Base-by-base conservation (phyloP, 805 yeast genomes). In the Pichia californica region DNA sequence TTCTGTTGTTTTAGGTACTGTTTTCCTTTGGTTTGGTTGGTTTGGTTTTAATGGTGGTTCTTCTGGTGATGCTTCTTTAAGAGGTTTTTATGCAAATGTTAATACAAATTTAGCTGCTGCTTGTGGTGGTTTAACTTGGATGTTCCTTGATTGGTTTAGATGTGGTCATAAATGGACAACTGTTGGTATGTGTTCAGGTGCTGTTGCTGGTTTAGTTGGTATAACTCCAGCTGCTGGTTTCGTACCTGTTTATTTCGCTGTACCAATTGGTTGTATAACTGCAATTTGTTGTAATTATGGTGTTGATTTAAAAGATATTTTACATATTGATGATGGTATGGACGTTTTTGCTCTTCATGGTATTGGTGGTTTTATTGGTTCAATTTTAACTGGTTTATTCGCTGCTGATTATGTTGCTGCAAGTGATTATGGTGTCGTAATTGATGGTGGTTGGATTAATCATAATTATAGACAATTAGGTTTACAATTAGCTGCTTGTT, bases 41-140 rank as follows among this genome's bases (percentile, higher is more conserved):
- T 88, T 88, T 59, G 97, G 96, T 32, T 93, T 93, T 79, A 93
- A 93, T 75, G 97, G 96, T 66, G 98, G 98, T 57, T 88, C 96
- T 38, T 85, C 97, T 40, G 97, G 96, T 65, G 83, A 88, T 61
- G 86, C 96, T 30, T 68, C 91, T 49, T 80, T 93, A 62, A 83
- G 97, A 69, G 89, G 96, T 45, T 87, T 88, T 84, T 88, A 88
- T 71, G 96, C 97, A 31, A 77, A 84, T 62, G 83, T 84, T 59
- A 88, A 87, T 76, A 91, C 98, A 58, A 88, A 91, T 68, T 63
- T 91, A 55, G 96, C 98, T 41, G 98, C 98, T 48, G 81, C 95
- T 13, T 67, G 79, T 56, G 98, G 96, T 69, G 96, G 94, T 47
- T 74, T 93, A 53, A 75, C 96, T 36, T 93, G 96, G 96, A 80